Percentiles rank a stretch among this genome's conserved stretches.
phyloP scores from a whole-genome alignment of 2,329 filamentous ascomycete genomes.

The Podosphaera fusca region DNA sequence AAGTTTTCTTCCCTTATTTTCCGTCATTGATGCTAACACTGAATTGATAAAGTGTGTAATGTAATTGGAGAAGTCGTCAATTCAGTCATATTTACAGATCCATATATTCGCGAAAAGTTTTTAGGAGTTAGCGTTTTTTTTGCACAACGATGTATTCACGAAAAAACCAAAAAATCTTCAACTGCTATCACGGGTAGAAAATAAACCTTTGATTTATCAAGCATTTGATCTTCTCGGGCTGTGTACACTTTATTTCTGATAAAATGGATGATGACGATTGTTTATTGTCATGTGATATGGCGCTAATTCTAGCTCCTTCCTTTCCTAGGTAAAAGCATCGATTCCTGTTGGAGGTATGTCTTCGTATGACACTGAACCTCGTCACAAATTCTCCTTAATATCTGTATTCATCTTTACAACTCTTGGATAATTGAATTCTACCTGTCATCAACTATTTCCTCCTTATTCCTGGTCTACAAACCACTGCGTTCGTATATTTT shows the following conservation, averaged over 20 bases:
- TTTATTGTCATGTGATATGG: neutral
- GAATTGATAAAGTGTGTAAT: neutral
- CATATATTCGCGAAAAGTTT: neutral
- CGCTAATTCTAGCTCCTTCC: neutral
- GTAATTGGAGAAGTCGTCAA: neutral
- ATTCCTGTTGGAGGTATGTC: neutral
- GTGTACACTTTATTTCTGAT: neutral
- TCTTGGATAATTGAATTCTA: too few species aligned
- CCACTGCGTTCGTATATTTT: neutral
- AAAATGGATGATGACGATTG: neutral
- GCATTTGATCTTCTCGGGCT: neutral
- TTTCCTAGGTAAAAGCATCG: neutral
- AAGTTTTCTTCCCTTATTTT: constrained; percentile 7
- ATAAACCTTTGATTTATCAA: too few species aligned
- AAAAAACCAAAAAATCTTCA: neutral
- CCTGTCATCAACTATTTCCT: too few species aligned
- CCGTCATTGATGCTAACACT: neutral
- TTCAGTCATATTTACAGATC: neutral
- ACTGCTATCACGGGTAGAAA: neutral
- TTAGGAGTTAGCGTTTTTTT: neutral
- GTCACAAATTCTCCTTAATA: too few species aligned
- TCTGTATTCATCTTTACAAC: too few species aligned
- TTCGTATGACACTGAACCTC: too few species aligned
- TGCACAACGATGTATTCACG: neutral
- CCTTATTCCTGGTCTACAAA: too few species aligned